phyloP scores from a whole-genome alignment of 192 early-diverging fungal species.

The Rhizophagus clarus region DNA sequence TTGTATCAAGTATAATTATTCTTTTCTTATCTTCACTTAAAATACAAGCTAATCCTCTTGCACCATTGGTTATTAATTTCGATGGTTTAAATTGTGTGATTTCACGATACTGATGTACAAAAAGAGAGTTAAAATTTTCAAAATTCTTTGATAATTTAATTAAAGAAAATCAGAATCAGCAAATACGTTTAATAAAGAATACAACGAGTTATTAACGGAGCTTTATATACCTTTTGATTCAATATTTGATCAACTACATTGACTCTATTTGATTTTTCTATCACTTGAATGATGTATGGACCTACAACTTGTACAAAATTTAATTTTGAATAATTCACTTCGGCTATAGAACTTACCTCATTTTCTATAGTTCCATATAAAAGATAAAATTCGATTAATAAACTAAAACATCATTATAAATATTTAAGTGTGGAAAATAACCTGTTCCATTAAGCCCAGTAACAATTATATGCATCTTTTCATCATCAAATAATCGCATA shows the following conservation, averaged over 20 bases:
- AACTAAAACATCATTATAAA: not conserved
- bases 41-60: constrained; percentile 2
- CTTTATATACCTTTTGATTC: not conserved
- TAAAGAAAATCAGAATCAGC: not conserved
- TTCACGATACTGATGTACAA: not conserved
- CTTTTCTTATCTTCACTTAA: constrained; percentile 18
- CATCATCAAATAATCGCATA: constrained; percentile 26
- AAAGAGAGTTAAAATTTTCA: not conserved
- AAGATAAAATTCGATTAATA: not conserved
- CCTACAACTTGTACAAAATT: not conserved
- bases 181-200: not conserved
- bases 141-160: not conserved
- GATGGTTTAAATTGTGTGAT: constrained; percentile 18
- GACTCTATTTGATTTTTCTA: not conserved
- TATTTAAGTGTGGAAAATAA: constrained; percentile 1
- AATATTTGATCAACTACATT: constrained; percentile 10
- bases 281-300: not conserved
- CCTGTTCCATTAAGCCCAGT: not conserved
- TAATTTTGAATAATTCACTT: constrained; percentile 17
- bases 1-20: constrained; percentile 30
- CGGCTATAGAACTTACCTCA: constrained; percentile 15
- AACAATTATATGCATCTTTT: constrained; percentile 6
- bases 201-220: not conserved
- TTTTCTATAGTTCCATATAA: not conserved
- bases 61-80: constrained; percentile 12